Percentiles rank a stretch among this genome's conserved stretches.
Conservation (phyloP, 495 filamentous ascomycete genomes). For the Usnea hakonensis region DNA sequence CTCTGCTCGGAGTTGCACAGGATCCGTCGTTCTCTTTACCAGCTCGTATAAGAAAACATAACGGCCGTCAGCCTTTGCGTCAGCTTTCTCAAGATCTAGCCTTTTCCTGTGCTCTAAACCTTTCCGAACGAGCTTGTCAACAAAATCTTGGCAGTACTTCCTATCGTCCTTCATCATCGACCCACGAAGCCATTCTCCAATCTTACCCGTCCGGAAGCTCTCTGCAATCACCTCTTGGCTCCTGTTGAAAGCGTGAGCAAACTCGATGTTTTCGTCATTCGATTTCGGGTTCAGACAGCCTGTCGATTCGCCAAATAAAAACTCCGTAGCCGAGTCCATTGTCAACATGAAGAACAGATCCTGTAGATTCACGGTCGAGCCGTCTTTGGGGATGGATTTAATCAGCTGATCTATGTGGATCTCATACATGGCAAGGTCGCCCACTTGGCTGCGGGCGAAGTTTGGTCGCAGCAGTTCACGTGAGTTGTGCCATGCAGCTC, state of each 20-base stretch:
- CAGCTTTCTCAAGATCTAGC: conserved; percentile 19
- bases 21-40: conserved; percentile 49
- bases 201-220: conserved; percentile 25
- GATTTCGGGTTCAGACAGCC: conserved; percentile 31
- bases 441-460: conserved; percentile 29
- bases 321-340: conserved; percentile 61
- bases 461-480: conserved; percentile 44
- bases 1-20: conserved; percentile 52
- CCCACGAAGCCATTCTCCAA: conserved; percentile 38
- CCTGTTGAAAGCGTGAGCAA: conserved; percentile 38
- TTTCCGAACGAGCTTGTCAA: conserved; percentile 40
- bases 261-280: conserved; percentile 22
- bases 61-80: conserved; percentile 23
- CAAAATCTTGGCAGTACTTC: conserved; percentile 38
- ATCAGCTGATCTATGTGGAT: conserved; percentile 51
- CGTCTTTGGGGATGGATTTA: conserved; percentile 36
- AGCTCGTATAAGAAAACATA: conserved; percentile 62
- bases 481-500: conserved; percentile 54
- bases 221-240: conserved; percentile 36
- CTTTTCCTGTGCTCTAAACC: conserved; percentile 34
- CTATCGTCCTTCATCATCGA: conserved; percentile 36
- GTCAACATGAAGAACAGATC: conserved; percentile 52
- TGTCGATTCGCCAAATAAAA: conserved; percentile 54
- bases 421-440: conserved; percentile 45
- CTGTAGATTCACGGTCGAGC: conserved; percentile 53